These are phyloP conservation scores for Vitis amurensis DNA, from an alignment of 164 flowering plant genomes.

Conservation along the genomic window DNA sequence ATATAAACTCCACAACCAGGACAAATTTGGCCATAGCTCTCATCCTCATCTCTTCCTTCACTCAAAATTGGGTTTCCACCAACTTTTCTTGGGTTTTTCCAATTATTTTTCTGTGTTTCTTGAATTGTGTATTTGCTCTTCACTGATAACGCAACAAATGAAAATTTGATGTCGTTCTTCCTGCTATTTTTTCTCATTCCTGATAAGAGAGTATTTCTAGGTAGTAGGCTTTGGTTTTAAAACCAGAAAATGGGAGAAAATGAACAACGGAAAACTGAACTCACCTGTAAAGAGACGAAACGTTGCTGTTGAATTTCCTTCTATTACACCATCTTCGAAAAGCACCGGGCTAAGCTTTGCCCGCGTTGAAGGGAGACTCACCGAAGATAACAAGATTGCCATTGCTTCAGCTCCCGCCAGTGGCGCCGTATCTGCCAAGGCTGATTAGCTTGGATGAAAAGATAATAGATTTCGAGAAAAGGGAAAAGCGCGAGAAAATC, in stretches of 20 bases:
- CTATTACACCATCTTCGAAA: neutral
- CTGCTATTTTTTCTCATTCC: constrained; percentile 12
- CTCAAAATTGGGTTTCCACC: constrained; percentile 47
- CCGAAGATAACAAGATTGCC: constrained; percentile 21
- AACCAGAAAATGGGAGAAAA: neutral
- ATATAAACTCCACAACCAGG: constrained; percentile 97
- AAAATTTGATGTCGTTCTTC: constrained; percentile 2
- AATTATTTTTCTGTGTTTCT: constrained; percentile 15
- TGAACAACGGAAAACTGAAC: neutral
- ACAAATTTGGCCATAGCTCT: constrained; percentile 61
- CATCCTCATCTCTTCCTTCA: constrained; percentile 89
- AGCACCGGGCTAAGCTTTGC: constrained; percentile 8
- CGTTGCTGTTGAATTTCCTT: neutral
- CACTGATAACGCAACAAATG: constrained; percentile 18
- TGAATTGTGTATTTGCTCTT: constrained; percentile 18
- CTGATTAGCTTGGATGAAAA: too few relatives aligned
- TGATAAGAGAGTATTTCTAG: neutral
- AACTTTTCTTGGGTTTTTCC: constrained; percentile 25
- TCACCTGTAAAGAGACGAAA: constrained; percentile 17
- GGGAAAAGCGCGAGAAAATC: too few relatives aligned
- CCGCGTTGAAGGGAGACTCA: neutral
- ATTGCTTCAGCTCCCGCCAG: constrained; percentile 7
- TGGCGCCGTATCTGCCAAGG: too few relatives aligned
- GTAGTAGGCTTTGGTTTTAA: neutral
- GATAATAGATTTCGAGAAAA: too few relatives aligned